These are phyloP conservation scores for Spatholobus suberectus DNA, from an alignment of 306 rosid genomes.

Conservation along the genomic window DNA sequence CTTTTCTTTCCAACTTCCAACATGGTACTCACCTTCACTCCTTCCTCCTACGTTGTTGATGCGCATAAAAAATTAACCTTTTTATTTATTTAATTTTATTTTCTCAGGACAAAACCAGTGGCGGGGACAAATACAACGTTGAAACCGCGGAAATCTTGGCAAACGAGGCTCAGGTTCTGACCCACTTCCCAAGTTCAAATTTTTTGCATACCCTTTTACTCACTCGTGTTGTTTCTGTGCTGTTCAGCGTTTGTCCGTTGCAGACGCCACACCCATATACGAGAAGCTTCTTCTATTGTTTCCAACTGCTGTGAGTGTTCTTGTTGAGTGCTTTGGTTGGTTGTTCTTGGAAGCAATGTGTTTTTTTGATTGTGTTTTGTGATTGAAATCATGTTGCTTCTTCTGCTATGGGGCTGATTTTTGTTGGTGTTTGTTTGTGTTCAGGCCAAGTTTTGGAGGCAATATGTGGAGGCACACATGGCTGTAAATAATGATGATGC, in stretches of 20 bases:
- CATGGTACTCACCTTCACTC: conserved; percentile 33
- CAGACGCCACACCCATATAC: conserved; percentile 83
- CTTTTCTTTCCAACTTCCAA: neutral
- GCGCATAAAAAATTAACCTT: neutral
- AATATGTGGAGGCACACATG: conserved; percentile 94
- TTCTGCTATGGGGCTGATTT: neutral
- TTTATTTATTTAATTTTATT: neutral
- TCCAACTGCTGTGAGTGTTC: conserved; percentile 86
- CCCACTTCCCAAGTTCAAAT: neutral
- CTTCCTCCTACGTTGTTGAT: neutral
- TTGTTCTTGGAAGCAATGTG: neutral
- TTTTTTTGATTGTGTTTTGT: neutral
- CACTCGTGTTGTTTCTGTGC: neutral
- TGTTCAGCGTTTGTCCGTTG: conserved; percentile 77
- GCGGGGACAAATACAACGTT: conserved; percentile 64
- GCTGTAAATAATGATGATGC: conserved; percentile 93
- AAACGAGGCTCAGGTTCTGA: conserved; percentile 70
- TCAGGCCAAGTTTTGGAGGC: conserved; percentile 98
- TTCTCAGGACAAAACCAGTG: conserved; percentile 48
- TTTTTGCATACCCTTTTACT: conserved; percentile 5
- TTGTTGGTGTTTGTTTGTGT: conserved; percentile 33
- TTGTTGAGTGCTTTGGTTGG: conserved; percentile 25
- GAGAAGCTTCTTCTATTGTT: conserved; percentile 82
- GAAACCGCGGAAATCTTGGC: conserved; percentile 76
- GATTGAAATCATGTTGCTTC: neutral